Evolutionary conservation across 768 basidiomycete genomes (phyloP), one percentile per base, ranked within the genome.

Genomic region (Serendipita sp.): DNA sequence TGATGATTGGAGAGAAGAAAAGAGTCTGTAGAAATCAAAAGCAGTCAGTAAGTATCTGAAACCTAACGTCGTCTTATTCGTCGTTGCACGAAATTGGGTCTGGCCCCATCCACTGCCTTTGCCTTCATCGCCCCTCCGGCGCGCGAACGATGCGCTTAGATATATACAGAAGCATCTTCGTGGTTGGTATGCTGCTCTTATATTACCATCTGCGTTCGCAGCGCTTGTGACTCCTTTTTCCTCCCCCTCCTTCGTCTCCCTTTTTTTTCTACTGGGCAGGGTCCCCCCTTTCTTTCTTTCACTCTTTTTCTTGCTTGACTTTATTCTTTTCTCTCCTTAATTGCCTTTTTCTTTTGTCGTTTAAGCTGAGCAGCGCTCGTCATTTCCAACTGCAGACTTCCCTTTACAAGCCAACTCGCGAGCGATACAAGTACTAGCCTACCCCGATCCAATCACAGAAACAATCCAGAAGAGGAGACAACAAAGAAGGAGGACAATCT

Each of bases 261-360:
- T 11, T 58, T 51, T 28, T 51, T 11, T 28, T 30, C 26, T 58
- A n/a, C 53, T 33, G 53, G 53, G 53, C 53, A 58, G 53, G 53
- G 33, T 31, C 30, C 53, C 33, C 53, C 53, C n/a, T 34, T 58
- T 31, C 28, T 58, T 58, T 26, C 28, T 58, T 34, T 20, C 45
- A 9, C 45, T 48, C 42, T 42, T 42, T 48, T 48, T 48, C 7
- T n/a, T 50, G 20, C 28, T 50, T 50, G 11, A 9, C 17, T n/a
- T 30, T 50, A 9, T 30, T 50, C 17, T 3, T 50, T 50, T 3
- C 26, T 34, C 30, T 34, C 20, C 26, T 26, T 58, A 24, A 24
- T 33, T 4, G 53, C 2, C 28, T 58, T 33, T 58, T 11, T 31
- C 28, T 51, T 14, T 51, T 9, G 13, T 24, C 48, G 9, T 14